Base-by-base conservation (phyloP, 768 basidiomycete genomes). In the Pleurotus sapidus region DNA sequence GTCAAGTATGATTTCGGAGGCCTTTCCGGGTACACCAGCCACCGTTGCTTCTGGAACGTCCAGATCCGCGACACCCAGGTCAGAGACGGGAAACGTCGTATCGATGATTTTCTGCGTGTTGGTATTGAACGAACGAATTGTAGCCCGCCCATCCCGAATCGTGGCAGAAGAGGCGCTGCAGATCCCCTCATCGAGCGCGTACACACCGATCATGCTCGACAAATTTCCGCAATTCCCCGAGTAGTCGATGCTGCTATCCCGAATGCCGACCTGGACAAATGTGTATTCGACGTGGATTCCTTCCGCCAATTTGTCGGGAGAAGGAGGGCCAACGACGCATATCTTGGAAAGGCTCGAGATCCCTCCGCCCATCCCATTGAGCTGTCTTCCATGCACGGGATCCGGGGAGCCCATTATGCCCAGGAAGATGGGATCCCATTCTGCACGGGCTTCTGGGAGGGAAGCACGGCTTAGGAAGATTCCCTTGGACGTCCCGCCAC, bases 361-460 rank as follows among this genome's bases (percentile, higher is more conserved):
- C 3, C 90, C 90, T 5, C 90, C 88, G 7, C 90, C 90, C 87
- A 91, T 89, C 9, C 90, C 90, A 61, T 93, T 85, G 12, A 91
- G 74, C 68, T 93, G 90, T 14, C 88, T 74, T 1, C 81, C 82
- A 61, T 88, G 72, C 55, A 79, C 73, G 2, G 84, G 76, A 64
- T 93, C 90, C 0, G 90, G 90, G 3, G 88, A 90, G n/a, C 89
- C 90, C 88, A 91, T 91, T 12, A 89, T 79, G 0, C 85, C 81
- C 7, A 86, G 77, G 61, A 91, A 87, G 48, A 89, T 83, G 30
- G 72, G 71, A 14, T 73, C 68, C 88, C 87, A 90, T 66, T 80
- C 69, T 0, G 73, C 62, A 12, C 65, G 73, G 56, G 82, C 73
- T 17, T 63, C 56, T 12, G 88, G 88, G 4, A 92, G 80, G 57